Evolutionary conservation across 192 early-diverging fungal genomes (phyloP), one percentile per base, ranked within the genome.

Genomic region (Coemansia sp.): DNA sequence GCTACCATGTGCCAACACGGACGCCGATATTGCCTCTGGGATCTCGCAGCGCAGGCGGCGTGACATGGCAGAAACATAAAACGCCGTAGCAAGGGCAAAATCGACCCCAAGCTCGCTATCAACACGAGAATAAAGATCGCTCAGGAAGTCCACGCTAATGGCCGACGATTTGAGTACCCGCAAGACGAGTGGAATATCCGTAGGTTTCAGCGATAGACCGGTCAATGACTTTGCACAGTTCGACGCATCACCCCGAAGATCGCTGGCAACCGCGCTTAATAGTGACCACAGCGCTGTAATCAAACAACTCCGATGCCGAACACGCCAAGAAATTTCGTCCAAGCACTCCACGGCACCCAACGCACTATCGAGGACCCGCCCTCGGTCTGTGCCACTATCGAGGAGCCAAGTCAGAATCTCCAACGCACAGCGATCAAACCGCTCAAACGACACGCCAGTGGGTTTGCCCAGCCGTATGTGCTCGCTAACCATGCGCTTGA

Each of bases 291-390:
- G 35, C 37, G 65, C 43, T 8, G 33, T 21, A 16, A 10, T 6
- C 18, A n/a, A 61, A 14, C 12, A 38, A 10, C 21, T 8, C 9
- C 20, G n/a, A 31, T 53, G 61, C 8, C 38, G 31, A 23, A 62
- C 58, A 13, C 69, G 59, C 68, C 68, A 58, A 33, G 69, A 61
- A 11, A 76, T 70, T 39, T 70, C 68, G 6, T 56, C 25, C 64
- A 76, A 34, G 20, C 11, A 39, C 9, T 53, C 37, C 4, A 47
- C 64, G 3, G 64, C 59, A 0, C 43, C 60, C 14, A 67, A 34
- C 2, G 57, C 33, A 26, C 21, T 37, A 13, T 58, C 64, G 13
- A 55, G 28, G 28, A 26, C 14, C 52, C 8, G 52, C 7, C 52
- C 52, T 1, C 14, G 13, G 12, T 0, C 13, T 2, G 0, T 33